phyloP scores from a whole-genome alignment of 129 eudicot genomes.

The Smallanthus sonchifolius region DNA sequence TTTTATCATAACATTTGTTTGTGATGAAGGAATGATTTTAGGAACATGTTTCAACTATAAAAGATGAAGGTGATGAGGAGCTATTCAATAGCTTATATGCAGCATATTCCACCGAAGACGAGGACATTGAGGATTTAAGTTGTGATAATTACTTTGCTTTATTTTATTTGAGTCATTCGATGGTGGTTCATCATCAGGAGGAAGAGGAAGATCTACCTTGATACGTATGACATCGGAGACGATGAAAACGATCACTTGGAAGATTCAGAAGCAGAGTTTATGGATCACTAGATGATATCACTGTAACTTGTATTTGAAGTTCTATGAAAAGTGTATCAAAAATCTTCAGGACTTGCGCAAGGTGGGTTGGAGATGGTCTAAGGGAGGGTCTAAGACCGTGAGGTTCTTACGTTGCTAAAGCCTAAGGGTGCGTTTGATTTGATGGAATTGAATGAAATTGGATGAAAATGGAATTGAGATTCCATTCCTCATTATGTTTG shows the following conservation, averaged over 20 bases:
- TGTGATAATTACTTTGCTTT: neutral
- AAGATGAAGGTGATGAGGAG: conserved; percentile 53
- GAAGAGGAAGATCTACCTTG: conserved; percentile 55
- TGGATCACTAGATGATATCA: conserved; percentile 14
- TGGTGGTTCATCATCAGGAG: conserved; percentile 32
- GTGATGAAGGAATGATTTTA: conserved; percentile 26
- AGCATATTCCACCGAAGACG: conserved; percentile 70
- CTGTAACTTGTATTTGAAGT: neutral
- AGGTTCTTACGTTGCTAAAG: too few relatives aligned
- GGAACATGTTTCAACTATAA: conserved; percentile 66
- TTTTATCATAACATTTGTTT: conserved; percentile 5
- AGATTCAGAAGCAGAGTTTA: conserved; percentile 34
- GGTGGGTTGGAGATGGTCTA: too few relatives aligned
- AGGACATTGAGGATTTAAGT: neutral
- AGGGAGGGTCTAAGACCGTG: too few relatives aligned
- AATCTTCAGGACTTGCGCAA: too few relatives aligned
- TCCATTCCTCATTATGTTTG: too few relatives aligned
- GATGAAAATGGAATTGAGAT: too few relatives aligned
- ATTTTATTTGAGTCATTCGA: too few relatives aligned
- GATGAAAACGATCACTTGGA: conserved; percentile 37
- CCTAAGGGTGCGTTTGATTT: too few relatives aligned
- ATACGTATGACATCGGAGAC: conserved; percentile 39
- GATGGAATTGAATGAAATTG: too few relatives aligned
- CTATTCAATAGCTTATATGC: conserved; percentile 61
- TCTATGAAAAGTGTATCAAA: neutral